Evolutionary conservation across 2,329 filamentous ascomycete genomes (phyloP).

Genomic region (Periconia sp.): DNA sequence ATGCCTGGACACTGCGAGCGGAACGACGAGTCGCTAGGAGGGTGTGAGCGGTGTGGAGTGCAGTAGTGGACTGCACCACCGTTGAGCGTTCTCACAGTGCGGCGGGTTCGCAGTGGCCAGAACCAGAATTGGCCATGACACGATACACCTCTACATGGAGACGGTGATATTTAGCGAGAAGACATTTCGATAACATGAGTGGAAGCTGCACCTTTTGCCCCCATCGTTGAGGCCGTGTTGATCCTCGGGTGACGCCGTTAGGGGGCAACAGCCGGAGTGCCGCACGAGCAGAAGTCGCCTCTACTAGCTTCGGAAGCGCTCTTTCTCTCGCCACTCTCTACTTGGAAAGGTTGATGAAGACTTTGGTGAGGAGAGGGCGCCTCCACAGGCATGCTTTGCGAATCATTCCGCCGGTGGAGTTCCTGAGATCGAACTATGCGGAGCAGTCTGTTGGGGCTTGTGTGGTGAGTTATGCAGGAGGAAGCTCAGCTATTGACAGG

Average conservation of each 20-base stretch:
- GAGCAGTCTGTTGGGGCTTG: background rate
- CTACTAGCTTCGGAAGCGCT: background rate
- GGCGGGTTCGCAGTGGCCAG: background rate
- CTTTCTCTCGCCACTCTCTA: background rate
- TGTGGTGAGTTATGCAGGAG: constrained; percentile 1
- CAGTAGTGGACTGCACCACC: constrained; percentile 14
- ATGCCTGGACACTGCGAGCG: background rate
- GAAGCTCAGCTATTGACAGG: constrained; percentile 11
- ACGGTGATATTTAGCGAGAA: background rate
- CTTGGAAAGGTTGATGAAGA: background rate
- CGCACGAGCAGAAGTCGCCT: background rate
- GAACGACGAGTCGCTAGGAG: background rate
- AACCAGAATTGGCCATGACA: no score
- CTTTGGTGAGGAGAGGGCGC: background rate
- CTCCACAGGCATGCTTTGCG: background rate
- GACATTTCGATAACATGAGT: background rate
- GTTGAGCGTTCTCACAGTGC: constrained; percentile 2
- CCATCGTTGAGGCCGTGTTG: background rate
- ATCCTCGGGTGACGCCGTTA: background rate
- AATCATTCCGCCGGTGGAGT: background rate
- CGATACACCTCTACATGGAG: no score
- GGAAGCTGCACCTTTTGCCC: background rate
- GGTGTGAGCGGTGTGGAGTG: constrained; percentile 9
- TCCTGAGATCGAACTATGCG: background rate
- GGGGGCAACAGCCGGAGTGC: background rate